Base-by-base conservation (phyloP, 192 early-diverging fungal species). In the Coemansia sp. region DNA sequence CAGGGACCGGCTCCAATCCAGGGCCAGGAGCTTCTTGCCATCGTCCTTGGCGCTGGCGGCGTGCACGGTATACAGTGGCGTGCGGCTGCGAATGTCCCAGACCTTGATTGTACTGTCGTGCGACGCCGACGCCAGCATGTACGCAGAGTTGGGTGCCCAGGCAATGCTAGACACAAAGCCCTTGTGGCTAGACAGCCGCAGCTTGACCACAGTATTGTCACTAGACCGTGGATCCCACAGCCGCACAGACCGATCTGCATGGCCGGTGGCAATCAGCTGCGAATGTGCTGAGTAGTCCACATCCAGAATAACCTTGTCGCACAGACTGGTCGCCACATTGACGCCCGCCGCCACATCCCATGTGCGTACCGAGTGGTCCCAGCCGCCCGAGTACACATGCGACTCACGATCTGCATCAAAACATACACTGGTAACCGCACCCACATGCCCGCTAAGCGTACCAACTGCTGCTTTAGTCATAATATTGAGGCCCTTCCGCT, bases 41-140 rank as follows among this genome's bases (percentile, higher is more conserved):
- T 64, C 68, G 64, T 79, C 76, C 22, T 63, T 59, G 28, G 51
- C 71, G 60, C 37, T 54, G 17, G 76, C 61, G 11, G 76, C 66
- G 26, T 61, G 53, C 37, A 96, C 68, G 4, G 90, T 89, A 73
- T 95, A 95, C 64, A 96, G 69, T 28, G 93, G 86, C 31, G 86
- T 89, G 60, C 87, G 89, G 72, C 89, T 91, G 60, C 97, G 88
- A 21, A 97, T 89, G 74, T 98, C 97, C 95, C 95, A 98, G 21
- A 98, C 86, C 68, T 90, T 90, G 58, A 97, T 72, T 5, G 90
- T 83, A 38, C 86, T 81, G 74, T 98, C 97, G 66, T 96, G 93
- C 26, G 93, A 95, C 26, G 87, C 91, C 58, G 86, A 88, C 8
- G 86, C 91, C 44, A 98, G 74, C 64, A 87, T 85, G 72, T 87